These are phyloP conservation scores for Epicoccum nigrum DNA, from an alignment of 2,329 filamentous ascomycete genomes.

Conservation along the genomic window DNA sequence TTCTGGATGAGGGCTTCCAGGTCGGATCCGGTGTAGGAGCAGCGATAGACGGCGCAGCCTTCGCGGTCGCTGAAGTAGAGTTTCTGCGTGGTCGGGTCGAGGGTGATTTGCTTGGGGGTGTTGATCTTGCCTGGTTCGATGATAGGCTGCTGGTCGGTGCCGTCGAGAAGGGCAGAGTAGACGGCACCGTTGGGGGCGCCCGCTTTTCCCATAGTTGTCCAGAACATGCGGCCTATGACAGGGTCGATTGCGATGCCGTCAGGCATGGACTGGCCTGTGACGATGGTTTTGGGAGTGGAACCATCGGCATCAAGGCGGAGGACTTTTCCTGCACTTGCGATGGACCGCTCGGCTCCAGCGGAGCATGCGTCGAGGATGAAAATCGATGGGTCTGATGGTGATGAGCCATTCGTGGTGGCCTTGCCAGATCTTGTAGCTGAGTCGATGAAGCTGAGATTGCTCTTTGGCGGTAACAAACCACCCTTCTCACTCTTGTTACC, in stretches of 20 bases:
- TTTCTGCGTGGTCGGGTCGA: conserved; percentile 28
- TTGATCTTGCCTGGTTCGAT: conserved; percentile 48
- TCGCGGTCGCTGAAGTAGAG: conserved; percentile 54
- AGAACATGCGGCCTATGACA: conserved; percentile 36
- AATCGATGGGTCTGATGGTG: conserved; percentile 1
- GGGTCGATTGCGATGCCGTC: conserved; percentile 41
- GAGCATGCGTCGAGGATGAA: conserved; percentile 21
- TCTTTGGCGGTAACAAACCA: conserved; percentile 20
- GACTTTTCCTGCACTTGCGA: conserved; percentile 22
- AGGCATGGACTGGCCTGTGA: conserved; percentile 26
- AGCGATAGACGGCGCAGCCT: conserved; percentile 47
- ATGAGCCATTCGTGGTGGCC: background rate
- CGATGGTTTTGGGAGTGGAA: conserved; percentile 6
- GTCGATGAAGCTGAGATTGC: background rate
- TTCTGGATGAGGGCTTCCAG: conserved; percentile 17
- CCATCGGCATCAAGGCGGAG: conserved; percentile 16
- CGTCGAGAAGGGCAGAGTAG: conserved; percentile 57
- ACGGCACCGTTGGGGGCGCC: conserved; percentile 51
- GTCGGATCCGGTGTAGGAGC: conserved; percentile 19
- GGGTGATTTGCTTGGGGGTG: conserved; percentile 55
- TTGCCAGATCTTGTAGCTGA: background rate
- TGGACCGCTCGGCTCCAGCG: conserved; percentile 1
- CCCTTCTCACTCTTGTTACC: conserved; percentile 49
- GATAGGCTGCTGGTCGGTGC: conserved; percentile 53
- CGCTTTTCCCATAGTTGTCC: conserved; percentile 32